Conservation (phyloP, 805 yeast genomes). For the Scheffersomyces stipitis region DNA sequence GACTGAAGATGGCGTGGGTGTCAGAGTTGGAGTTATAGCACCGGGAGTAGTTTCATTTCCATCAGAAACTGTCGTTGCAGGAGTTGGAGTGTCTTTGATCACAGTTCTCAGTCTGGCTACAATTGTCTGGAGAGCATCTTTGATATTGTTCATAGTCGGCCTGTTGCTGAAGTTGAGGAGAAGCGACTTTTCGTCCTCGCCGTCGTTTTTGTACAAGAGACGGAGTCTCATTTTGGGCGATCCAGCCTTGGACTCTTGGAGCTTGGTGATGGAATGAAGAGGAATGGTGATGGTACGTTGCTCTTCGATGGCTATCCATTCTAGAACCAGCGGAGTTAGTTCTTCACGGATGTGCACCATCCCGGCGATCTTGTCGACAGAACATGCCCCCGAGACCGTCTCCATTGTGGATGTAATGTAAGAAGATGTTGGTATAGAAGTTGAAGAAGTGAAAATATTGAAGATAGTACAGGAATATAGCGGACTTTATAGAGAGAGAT, state of each 20-base stretch:
- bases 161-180: conserved; percentile 67
- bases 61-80: conserved; percentile 1
- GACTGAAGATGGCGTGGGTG: conserved; percentile 2
- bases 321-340: conserved; percentile 38
- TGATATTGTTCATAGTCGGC: conserved; percentile 73
- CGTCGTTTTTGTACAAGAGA: conserved; percentile 47
- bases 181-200: conserved; percentile 27
- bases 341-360: conserved; percentile 43
- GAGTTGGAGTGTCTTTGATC: conserved; percentile 32
- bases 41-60: conserved; percentile 3
- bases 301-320: conserved; percentile 46
- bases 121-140: conserved; percentile 63
- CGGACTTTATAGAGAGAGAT: no score
- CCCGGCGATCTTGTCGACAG: conserved; percentile 40
- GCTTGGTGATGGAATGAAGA: conserved; percentile 33
- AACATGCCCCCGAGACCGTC: conserved; percentile 42
- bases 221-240: conserved; percentile 68
- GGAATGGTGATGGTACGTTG: conserved; percentile 33
- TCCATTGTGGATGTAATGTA: conserved; percentile 7
- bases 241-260: conserved; percentile 70
- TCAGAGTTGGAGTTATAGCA: conserved; percentile 11
- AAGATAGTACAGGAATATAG: no score
- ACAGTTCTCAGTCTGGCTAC: conserved; percentile 64
- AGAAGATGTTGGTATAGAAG: no score
- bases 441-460: no score